A percentile compares a stretch with the other conserved stretches of the same genome.
phyloP scores from a whole-genome alignment of 129 eudicot genomes.

The Daucus carota region DNA sequence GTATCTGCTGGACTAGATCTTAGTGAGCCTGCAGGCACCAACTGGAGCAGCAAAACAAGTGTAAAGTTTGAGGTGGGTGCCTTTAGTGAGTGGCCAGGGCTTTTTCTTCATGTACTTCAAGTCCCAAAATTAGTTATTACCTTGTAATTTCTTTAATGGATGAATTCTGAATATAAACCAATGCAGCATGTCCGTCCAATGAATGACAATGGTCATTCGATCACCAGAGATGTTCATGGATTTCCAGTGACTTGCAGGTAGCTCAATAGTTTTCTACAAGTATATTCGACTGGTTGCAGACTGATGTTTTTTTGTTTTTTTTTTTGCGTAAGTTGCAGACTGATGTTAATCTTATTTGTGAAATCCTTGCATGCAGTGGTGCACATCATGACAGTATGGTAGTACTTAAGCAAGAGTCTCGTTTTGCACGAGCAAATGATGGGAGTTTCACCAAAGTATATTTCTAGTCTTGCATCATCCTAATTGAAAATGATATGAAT shows the following conservation, averaged over 20 bases:
- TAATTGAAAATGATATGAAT: not conserved
- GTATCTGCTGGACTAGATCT: conserved; percentile 76
- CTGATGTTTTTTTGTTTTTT: too few relatives aligned
- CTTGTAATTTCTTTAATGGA: not conserved
- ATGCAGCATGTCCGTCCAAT: conserved; percentile 86
- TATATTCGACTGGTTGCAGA: not conserved
- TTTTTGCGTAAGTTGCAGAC: too few relatives aligned
- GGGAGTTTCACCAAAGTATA: conserved; percentile 67
- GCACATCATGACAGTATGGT: conserved; percentile 77
- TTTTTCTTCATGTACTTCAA: not conserved
- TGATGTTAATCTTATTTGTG: not conserved
- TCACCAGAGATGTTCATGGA: conserved; percentile 84
- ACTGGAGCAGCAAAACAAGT: conserved; percentile 88
- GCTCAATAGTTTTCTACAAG: conserved; percentile 12
- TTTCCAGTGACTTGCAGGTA: conserved; percentile 92
- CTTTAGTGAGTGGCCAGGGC: too few relatives aligned
- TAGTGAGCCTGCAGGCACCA: conserved; percentile 59
- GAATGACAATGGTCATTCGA: conserved; percentile 72
- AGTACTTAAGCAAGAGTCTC: conserved; percentile 79
- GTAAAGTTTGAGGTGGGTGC: conserved; percentile 75
- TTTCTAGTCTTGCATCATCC: conserved; percentile 15
- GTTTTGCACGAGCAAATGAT: conserved; percentile 78
- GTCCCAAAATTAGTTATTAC: conserved; percentile 1
- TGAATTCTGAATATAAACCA: not conserved
- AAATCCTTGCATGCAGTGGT: conserved; percentile 53